A percentile compares a stretch with the other conserved stretches of the same genome.
Evolutionary conservation across 2,329 filamentous ascomycete genomes (phyloP).

Genomic region (Xylaria sp.): DNA sequence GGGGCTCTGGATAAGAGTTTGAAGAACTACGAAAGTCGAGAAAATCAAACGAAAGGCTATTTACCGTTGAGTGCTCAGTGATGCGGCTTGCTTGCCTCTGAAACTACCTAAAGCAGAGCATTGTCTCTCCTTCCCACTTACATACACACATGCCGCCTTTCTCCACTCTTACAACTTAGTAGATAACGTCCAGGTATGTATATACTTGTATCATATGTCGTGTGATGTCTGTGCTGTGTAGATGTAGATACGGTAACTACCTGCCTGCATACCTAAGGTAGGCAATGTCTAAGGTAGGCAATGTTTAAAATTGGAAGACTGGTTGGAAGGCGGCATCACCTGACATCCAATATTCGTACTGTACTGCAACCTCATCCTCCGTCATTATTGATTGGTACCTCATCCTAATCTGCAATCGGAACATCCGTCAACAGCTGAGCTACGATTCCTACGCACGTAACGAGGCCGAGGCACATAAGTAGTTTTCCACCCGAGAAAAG

Average conservation of each 20-base stretch:
- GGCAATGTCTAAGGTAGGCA: not conserved
- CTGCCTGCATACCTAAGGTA: too few relatives aligned
- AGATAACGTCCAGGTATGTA: not conserved
- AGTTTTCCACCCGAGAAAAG: too few relatives aligned
- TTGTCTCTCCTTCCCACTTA: constrained; percentile 4
- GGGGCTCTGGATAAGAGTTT: constrained; percentile 7
- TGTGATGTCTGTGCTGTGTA: not conserved
- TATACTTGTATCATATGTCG: not conserved
- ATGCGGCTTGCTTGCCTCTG: constrained; percentile 14
- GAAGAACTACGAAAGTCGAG: not conserved
- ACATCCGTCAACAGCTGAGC: constrained; percentile 4
- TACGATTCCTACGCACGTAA: not conserved
- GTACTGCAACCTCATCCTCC: constrained; percentile 19
- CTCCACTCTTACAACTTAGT: constrained; percentile 9
- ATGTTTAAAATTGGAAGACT: not conserved
- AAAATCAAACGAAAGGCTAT: constrained; percentile 13
- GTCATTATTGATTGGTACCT: constrained; percentile 7
- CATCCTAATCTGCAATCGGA: constrained; percentile 16
- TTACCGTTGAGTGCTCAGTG: not conserved
- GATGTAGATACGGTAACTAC: not conserved
- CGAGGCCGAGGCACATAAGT: not conserved
- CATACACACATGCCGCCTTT: not conserved
- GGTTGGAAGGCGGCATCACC: constrained; percentile 1
- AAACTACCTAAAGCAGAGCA: constrained; percentile 9
- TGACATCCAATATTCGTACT: not conserved